Evolutionary conservation across 192 early-diverging fungal genomes (phyloP), one percentile per base, ranked within the genome.

Genomic region (Backusella luteola): DNA sequence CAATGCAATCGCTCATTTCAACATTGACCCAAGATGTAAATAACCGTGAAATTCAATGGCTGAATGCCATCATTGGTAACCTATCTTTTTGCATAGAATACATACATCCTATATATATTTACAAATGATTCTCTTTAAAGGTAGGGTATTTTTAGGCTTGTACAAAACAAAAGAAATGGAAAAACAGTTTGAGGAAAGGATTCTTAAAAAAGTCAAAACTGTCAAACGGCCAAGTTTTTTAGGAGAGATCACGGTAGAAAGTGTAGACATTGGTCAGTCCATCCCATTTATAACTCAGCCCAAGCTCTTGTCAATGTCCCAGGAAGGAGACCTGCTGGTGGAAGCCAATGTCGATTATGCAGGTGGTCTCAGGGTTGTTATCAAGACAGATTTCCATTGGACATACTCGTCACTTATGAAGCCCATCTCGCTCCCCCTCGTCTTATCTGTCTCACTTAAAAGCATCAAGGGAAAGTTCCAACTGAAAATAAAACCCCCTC

Each of bases 311-410:
- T 84, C 84, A 11, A 87, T 97, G 69, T 86, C 88, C n/a, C 85
- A 86, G 11, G 85, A 90, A 38, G 94, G 94, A 5, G 92, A 93
- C 77, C 82, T 96, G 74, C 81, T 88, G 39, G 84, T 89, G 35
- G 93, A 95, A 34, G 85, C 94, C 79, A 91, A 89, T 68, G 76
- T 97, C 44, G 90, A 93, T 32, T 97, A 97, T 79, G 82, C 84
- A 56, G 90, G 95, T 23, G 73, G 73, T 39, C 52, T 79, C 32
- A 44, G 36, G 15, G 67, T 93, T 53, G 93, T 93, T 77, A 89
- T 93, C 17, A 87, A 92, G 38, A 95, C 95, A 2, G 87, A 88
- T 29, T 92, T 87, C 63, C 79, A 86, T 19, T 85, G 86, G 73
- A 86, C 85, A n/a, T 84, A 87, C 21, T 87, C 87, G 12, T 82